phyloP scores from a whole-genome alignment of 2,329 filamentous ascomycete species.

The Epichloe elymi region DNA sequence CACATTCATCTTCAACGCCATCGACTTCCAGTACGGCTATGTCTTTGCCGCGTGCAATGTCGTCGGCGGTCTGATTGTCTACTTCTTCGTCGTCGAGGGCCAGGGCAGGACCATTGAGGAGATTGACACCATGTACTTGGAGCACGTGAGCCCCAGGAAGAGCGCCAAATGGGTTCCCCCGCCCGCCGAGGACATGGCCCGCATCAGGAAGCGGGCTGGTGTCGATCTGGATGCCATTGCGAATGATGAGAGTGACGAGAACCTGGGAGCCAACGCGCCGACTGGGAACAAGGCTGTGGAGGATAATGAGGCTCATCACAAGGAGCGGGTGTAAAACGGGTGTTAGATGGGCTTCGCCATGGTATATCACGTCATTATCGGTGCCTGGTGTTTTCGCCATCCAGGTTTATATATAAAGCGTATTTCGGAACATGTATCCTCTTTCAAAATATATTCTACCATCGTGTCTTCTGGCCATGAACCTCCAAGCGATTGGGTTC shows the following conservation, averaged over 20 bases:
- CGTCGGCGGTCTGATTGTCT: conserved; percentile 35
- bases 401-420: background rate
- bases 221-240: conserved; percentile 20
- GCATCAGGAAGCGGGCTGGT: conserved; percentile 28
- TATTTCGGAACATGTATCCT: background rate
- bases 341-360: background rate
- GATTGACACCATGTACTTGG: conserved; percentile 39
- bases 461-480: too few species aligned
- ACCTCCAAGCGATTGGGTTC: too few species aligned
- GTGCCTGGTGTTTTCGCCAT: background rate
- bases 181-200: conserved; percentile 28
- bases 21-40: conserved; percentile 38
- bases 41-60: conserved; percentile 39
- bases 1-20: conserved; percentile 24
- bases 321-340: conserved; percentile 1
- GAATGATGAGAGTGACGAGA: background rate
- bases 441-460: too few species aligned
- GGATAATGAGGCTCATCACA: background rate
- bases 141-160: conserved; percentile 49
- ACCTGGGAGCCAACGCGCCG: background rate
- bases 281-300: background rate
- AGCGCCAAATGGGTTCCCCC: conserved; percentile 42
- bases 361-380: background rate
- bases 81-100: conserved; percentile 45
- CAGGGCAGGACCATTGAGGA: conserved; percentile 42